Conservation (phyloP, 306 rosid genomes). For the Vigna mungo region DNA sequence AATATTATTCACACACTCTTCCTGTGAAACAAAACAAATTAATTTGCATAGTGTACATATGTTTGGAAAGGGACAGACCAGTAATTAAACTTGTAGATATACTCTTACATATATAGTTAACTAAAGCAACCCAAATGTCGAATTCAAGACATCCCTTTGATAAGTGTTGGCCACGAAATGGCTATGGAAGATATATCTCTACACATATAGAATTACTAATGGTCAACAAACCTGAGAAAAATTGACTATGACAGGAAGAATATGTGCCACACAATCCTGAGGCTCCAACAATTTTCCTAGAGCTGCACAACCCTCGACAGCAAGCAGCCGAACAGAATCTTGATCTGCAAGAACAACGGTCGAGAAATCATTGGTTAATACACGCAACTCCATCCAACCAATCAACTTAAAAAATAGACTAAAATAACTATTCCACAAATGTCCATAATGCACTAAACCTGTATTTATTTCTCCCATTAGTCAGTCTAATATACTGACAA, state of each 20-base stretch:
- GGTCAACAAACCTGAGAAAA: conserved; percentile 82
- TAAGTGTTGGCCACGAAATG: conserved; percentile 16
- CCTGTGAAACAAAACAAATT: conserved; percentile 3
- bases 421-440: conserved; percentile 10
- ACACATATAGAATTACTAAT: conserved; percentile 9
- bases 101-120: conserved; percentile 11
- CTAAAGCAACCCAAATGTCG: conserved; percentile 15
- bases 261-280: conserved; percentile 89
- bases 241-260: conserved; percentile 93
- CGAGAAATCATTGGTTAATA: conserved; percentile 21
- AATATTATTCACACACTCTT: conserved; percentile 8
- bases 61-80: background rate
- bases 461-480: conserved; percentile 2
- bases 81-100: background rate
- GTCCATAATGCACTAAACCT: conserved; percentile 33
- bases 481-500: conserved; percentile 30
- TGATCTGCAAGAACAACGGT: conserved; percentile 65
- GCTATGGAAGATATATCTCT: conserved; percentile 26
- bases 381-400: background rate
- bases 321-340: conserved; percentile 95
- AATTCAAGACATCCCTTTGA: background rate
- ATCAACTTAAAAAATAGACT: background rate
- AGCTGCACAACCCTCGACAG: conserved; percentile 97
- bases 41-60: conserved; percentile 1
- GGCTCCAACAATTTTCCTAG: conserved; percentile 93